Conservation (phyloP, 1,284 basidiomycete species). For the Cutaneotrichosporon spelunceum region DNA sequence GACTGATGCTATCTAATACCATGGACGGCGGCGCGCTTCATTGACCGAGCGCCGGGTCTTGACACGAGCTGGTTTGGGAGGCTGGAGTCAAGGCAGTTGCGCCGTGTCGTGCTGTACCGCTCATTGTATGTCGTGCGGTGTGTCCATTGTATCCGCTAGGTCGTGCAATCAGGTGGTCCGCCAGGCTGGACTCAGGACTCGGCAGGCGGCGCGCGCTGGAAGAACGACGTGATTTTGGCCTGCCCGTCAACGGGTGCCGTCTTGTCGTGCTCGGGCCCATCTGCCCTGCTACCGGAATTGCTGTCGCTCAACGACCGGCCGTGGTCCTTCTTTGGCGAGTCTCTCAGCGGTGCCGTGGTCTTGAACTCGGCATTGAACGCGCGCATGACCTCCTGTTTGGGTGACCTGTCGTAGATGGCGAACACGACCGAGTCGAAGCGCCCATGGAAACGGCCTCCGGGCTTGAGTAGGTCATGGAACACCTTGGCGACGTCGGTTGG, state of each 20-base stretch:
- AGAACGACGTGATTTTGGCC: slow-evolving; percentile 5
- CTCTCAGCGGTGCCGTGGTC: too few relatives aligned
- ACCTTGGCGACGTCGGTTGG: slow-evolving; percentile 11
- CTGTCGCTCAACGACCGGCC: background rate
- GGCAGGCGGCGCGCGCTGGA: background rate
- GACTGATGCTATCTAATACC: background rate
- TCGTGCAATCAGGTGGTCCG: too few relatives aligned
- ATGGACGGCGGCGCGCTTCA: background rate
- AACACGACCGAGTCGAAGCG: slow-evolving; percentile 17
- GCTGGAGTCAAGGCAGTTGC: background rate
- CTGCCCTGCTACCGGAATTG: background rate
- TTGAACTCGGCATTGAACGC: background rate
- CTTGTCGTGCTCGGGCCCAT: background rate
- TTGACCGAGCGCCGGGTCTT: background rate
- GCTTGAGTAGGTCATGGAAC: slow-evolving; percentile 11
- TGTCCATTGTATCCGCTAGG: too few relatives aligned
- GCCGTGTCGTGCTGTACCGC: background rate
- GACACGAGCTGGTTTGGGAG: background rate
- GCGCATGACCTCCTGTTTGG: background rate
- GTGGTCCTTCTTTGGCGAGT: too few relatives aligned
- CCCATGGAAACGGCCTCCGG: slow-evolving; percentile 9
- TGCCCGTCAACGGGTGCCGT: background rate
- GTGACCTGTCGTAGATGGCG: slow-evolving; percentile 12
- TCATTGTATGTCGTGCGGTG: background rate
- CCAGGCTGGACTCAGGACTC: background rate